These are phyloP conservation scores for Sonneratia alba DNA, from an alignment of 345 rosid species.

Conservation along the genomic window DNA sequence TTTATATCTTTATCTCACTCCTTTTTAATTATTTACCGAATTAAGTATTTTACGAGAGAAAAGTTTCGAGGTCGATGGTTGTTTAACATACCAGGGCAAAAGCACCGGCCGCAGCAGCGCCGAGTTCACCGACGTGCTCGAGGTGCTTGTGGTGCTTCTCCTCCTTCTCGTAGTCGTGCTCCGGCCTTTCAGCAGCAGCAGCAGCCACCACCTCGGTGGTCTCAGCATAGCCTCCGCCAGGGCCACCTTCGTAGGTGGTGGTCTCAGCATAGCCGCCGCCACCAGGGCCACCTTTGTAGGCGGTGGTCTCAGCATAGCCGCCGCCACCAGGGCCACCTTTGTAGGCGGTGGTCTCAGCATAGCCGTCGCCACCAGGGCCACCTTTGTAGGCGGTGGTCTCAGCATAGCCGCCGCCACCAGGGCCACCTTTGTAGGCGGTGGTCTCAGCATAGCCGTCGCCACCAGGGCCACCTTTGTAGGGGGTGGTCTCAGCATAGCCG, in stretches of 20 bases:
- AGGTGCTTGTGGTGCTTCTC: slow-evolving; percentile 60
- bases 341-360: no score
- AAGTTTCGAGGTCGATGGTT: background rate
- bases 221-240: slow-evolving; percentile 6
- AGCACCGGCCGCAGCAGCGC: slow-evolving; percentile 35
- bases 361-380: no score
- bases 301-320: no score
- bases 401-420: background rate
- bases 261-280: background rate
- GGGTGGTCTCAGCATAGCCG: no score
- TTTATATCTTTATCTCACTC: no score
- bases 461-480: no score
- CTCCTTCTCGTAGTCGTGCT: slow-evolving; percentile 34
- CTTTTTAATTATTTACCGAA: no score
- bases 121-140: slow-evolving; percentile 40
- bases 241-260: slow-evolving; percentile 2
- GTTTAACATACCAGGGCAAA: slow-evolving; percentile 35
- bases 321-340: no score
- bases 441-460: no score
- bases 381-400: background rate
- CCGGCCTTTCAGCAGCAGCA: background rate
- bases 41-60: no score
- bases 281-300: no score
- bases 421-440: no score
- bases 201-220: background rate